Evolutionary conservation across 1,284 basidiomycete genomes (phyloP).

Genomic region (Calocybe gambosa): DNA sequence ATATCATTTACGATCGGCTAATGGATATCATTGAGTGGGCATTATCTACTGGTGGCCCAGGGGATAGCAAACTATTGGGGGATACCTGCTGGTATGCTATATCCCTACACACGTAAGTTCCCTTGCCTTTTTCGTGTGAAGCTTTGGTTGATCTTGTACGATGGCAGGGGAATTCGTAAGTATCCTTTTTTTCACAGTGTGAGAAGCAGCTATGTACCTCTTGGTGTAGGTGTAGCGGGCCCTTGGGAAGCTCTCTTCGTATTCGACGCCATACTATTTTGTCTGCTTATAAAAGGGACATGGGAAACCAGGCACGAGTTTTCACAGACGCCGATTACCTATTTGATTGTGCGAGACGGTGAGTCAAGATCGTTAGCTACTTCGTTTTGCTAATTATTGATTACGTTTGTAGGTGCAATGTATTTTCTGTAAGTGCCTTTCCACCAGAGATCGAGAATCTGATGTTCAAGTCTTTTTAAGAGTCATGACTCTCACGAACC

Average conservation of each 20-base stretch:
- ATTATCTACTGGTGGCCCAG: background rate
- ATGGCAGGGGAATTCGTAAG: background rate
- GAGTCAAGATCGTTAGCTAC: background rate
- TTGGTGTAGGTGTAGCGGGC: background rate
- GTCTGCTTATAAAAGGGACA: background rate
- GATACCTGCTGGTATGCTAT: background rate
- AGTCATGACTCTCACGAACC: conserved; percentile 1
- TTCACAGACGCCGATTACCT: background rate
- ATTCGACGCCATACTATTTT: background rate
- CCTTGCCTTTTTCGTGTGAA: background rate
- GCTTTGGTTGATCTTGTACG: background rate
- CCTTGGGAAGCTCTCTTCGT: background rate
- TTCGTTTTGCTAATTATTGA: background rate
- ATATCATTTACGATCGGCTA: too few relatives aligned
- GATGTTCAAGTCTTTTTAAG: background rate
- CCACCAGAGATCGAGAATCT: too few relatives aligned
- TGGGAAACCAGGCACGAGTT: background rate
- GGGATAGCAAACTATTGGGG: background rate
- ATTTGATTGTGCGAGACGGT: background rate
- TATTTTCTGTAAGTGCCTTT: background rate
- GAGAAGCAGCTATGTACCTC: background rate
- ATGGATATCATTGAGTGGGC: background rate
- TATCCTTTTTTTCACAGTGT: background rate
- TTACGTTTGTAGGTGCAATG: background rate
- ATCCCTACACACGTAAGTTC: background rate